phyloP scores from a whole-genome alignment of 1,284 basidiomycete species.

The Schizopora paradoxa region DNA sequence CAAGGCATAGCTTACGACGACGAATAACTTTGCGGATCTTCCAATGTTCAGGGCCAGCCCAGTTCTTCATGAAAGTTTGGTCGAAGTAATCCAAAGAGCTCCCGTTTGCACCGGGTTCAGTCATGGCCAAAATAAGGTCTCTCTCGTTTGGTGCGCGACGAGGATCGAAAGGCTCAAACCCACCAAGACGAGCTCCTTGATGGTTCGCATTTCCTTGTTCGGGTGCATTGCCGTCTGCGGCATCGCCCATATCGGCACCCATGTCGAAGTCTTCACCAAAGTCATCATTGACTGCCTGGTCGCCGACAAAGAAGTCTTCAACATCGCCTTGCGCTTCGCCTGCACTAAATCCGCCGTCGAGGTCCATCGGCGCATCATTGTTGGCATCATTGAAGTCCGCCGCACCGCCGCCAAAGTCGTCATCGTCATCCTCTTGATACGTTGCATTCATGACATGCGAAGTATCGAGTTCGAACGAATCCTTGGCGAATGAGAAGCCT shows the following conservation, averaged over 20 bases:
- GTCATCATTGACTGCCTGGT: conserved; percentile 59
- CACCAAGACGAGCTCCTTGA: conserved; percentile 35
- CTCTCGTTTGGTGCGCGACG: conserved; percentile 63
- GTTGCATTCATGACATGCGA: conserved; percentile 35
- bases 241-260: conserved; percentile 29
- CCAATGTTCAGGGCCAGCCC: conserved; percentile 99
- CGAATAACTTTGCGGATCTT: conserved; percentile 77
- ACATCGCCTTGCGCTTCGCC: conserved; percentile 32
- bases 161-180: conserved; percentile 76
- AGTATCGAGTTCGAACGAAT: conserved; percentile 54
- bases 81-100: conserved; percentile 93
- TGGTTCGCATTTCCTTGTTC: conserved; percentile 37
- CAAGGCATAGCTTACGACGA: conserved; percentile 62
- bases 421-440: conserved; percentile 41
- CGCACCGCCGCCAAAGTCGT: conserved; percentile 39
- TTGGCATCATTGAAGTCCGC: conserved; percentile 30
- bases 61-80: conserved; percentile 84
- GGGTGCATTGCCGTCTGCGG: conserved; percentile 37
- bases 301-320: conserved; percentile 76
- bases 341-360: conserved; percentile 35
- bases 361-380: conserved; percentile 36
- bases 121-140: conserved; percentile 83
- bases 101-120: conserved; percentile 55
- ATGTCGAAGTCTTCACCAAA: conserved; percentile 34
- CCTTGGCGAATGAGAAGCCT: conserved; percentile 73